Conservation (phyloP, 805 yeast species). For the Wickerhamomyces hampshirensis region DNA sequence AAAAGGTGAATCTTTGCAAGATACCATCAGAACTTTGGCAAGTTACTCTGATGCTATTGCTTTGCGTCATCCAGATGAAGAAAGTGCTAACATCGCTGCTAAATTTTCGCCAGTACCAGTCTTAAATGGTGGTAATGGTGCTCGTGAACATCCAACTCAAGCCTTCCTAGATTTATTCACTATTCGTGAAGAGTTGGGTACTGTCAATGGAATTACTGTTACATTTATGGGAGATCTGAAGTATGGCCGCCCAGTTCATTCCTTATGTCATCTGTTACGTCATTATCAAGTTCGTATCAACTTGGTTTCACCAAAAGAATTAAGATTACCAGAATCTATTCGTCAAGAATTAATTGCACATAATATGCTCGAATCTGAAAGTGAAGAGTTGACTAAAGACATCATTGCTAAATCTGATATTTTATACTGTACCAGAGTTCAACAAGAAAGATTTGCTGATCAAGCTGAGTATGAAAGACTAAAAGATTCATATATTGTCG, state of each 20-base stretch:
- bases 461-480: conserved; percentile 75
- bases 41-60: conserved; percentile 97
- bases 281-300: conserved; percentile 93
- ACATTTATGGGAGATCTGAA: conserved; percentile 99
- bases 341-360: conserved; percentile 58
- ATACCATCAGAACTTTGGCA: conserved; percentile 90
- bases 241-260: conserved; percentile 98
- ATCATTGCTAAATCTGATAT: conserved; percentile 90
- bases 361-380: conserved; percentile 70
- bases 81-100: conserved; percentile 90
- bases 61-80: conserved; percentile 92
- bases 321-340: conserved; percentile 74
- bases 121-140: conserved; percentile 96
- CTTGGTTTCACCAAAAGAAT: conserved; percentile 85
- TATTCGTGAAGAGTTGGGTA: conserved; percentile 97
- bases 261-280: conserved; percentile 82
- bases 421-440: conserved; percentile 95
- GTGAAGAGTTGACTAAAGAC: conserved; percentile 74
- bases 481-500: conserved; percentile 88
- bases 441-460: conserved; percentile 88
- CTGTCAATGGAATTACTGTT: conserved; percentile 95
- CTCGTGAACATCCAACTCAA: conserved; percentile 98
- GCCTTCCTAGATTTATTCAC: conserved; percentile 97
- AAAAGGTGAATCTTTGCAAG: conserved; percentile 98
- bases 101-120: conserved; percentile 96